phyloP scores from a whole-genome alignment of 257 asterid genomes.

The Voacanga thouarsii region DNA sequence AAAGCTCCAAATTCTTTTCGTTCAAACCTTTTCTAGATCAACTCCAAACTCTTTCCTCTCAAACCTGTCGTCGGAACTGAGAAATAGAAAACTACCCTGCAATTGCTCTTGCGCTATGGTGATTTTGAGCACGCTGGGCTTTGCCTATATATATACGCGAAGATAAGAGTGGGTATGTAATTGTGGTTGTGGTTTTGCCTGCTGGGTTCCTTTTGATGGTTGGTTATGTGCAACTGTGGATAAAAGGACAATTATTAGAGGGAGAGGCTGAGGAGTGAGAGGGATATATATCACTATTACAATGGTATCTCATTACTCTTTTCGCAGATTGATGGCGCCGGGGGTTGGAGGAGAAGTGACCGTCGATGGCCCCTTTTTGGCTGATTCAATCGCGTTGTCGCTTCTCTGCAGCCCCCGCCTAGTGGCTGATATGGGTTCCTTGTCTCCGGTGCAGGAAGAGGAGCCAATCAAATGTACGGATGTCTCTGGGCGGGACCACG shows the following conservation, averaged over 20 bases:
- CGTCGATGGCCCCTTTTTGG: background rate
- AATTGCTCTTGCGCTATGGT: background rate
- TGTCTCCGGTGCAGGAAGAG: background rate
- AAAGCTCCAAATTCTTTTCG: background rate
- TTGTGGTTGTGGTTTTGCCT: slow-evolving; percentile 17
- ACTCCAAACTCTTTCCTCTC: background rate
- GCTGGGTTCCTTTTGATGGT: background rate
- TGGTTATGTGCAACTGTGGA: background rate
- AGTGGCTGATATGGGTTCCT: background rate
- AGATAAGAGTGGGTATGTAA: background rate
- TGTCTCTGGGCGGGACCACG: background rate
- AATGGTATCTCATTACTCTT: too few species aligned
- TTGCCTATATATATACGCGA: background rate
- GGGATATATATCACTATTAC: background rate
- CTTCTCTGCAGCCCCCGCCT: too few species aligned
- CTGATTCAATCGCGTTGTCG: background rate
- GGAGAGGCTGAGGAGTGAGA: background rate
- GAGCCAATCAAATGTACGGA: background rate
- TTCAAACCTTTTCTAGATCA: background rate
- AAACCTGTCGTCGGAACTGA: background rate
- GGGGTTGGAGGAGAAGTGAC: background rate
- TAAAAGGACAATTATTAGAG: background rate
- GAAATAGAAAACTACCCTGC: background rate
- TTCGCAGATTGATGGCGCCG: background rate
- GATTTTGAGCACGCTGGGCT: background rate